Conservation (phyloP, 2,329 filamentous ascomycete species). For the Aspergillus candidus region DNA sequence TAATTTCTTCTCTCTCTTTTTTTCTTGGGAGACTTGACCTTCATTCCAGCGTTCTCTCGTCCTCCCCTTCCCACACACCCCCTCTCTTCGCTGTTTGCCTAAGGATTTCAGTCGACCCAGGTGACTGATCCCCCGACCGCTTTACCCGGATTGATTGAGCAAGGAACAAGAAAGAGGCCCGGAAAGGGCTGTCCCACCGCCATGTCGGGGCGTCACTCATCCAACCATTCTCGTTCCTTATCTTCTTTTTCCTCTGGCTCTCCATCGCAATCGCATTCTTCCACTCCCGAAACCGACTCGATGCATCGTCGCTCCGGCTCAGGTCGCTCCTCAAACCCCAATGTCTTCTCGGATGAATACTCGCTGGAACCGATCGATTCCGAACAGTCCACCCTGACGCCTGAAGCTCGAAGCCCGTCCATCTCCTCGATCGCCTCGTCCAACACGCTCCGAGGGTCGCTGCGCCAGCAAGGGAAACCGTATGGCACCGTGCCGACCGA, state of each 20-base stretch:
- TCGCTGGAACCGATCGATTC: constrained; percentile 39
- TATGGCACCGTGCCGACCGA: constrained; percentile 19
- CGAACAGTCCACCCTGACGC: constrained; percentile 26
- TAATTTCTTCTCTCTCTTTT: constrained; percentile 7
- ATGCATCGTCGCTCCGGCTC: constrained; percentile 25
- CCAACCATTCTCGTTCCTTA: constrained; percentile 31
- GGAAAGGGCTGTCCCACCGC: constrained; percentile 33
- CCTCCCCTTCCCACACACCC: constrained; percentile 4
- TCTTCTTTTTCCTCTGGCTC: constrained; percentile 25
- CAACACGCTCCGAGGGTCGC: constrained; percentile 25
- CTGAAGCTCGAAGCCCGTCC: constrained; percentile 19
- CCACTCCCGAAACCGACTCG: constrained; percentile 21
- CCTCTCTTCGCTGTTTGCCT: neutral
- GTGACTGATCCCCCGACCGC: constrained; percentile 20
- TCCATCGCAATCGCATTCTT: constrained; percentile 16
- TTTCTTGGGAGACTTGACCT: neutral
- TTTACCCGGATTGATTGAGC: constrained; percentile 15
- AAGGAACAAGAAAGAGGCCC: constrained; percentile 25
- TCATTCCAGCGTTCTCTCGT: constrained; percentile 8
- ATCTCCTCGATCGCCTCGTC: constrained; percentile 29
- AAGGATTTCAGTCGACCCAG: constrained; percentile 12
- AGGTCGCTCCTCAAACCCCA: constrained; percentile 32
- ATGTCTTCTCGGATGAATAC: constrained; percentile 47
- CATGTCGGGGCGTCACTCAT: constrained; percentile 37
- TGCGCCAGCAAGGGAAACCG: constrained; percentile 21